Evolutionary conservation across 441 rosid genomes (phyloP).

Genomic region (Isatis lusitanica): DNA sequence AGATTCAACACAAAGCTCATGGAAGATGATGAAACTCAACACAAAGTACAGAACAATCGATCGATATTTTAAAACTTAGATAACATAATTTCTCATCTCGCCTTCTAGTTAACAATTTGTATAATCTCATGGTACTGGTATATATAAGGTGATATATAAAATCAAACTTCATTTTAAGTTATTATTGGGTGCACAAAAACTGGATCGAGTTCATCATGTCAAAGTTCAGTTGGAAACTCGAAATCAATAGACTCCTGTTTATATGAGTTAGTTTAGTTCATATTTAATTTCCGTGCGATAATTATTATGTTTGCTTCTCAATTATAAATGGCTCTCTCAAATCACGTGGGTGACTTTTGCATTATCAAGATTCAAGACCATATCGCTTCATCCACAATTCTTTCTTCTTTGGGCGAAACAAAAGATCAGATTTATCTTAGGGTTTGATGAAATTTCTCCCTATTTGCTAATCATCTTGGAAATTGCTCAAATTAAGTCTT

Average conservation of each 20-base stretch:
- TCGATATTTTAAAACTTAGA: too few relatives aligned
- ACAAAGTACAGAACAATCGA: too few relatives aligned
- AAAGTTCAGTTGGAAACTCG: too few relatives aligned
- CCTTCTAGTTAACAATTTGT: too few relatives aligned
- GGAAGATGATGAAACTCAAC: too few relatives aligned
- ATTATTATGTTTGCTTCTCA: constrained; percentile 14
- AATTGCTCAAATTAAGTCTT: constrained; percentile 16
- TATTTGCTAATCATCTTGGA: constrained; percentile 19
- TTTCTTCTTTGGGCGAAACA: constrained; percentile 36
- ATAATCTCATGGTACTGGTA: too few relatives aligned
- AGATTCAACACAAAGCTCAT: too few relatives aligned
- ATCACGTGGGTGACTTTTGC: constrained; percentile 24
- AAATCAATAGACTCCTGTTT: not conserved
- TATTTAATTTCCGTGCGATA: not conserved
- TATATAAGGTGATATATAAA: too few relatives aligned
- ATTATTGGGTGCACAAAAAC: too few relatives aligned
- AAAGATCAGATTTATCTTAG: constrained; percentile 35
- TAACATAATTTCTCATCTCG: too few relatives aligned
- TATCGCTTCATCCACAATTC: constrained; percentile 31
- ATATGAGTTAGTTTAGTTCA: not conserved
- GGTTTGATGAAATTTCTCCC: constrained; percentile 23
- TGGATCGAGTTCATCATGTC: too few relatives aligned
- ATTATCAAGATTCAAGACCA: constrained; percentile 21
- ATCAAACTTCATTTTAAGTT: too few relatives aligned
- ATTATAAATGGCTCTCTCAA: constrained; percentile 18